A percentile compares a stretch with the other conserved stretches of the same genome.
Evolutionary conservation across 2,329 filamentous ascomycete genomes (phyloP).

Genomic region (Colletotrichum brevisporum): DNA sequence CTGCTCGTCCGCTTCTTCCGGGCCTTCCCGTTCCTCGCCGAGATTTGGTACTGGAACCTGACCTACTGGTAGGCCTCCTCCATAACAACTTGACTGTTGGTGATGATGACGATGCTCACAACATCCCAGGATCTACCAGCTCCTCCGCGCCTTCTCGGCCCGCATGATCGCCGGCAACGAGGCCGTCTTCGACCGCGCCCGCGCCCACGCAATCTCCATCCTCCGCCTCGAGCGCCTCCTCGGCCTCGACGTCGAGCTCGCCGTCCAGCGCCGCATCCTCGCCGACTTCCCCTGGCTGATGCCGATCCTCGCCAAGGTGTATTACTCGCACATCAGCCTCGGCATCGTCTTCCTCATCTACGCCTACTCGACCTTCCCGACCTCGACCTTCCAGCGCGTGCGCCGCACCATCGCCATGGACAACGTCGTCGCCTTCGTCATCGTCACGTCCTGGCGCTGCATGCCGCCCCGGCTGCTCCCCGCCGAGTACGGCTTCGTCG

Average conservation of each 20-base stretch:
- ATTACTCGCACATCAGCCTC: conserved; percentile 62
- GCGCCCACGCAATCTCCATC: conserved; percentile 56
- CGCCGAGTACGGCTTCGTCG: conserved; percentile 60
- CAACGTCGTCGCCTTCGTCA: conserved; percentile 63
- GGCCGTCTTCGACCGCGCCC: conserved; percentile 53
- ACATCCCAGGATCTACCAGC: conserved; percentile 56
- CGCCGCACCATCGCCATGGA: conserved; percentile 63
- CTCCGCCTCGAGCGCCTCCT: conserved; percentile 54
- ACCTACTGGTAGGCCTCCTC: conserved; percentile 49
- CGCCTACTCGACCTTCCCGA: conserved; percentile 60
- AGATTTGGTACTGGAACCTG: conserved; percentile 55
- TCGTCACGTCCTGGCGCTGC: conserved; percentile 63
- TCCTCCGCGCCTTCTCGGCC: conserved; percentile 58
- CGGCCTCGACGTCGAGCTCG: conserved; percentile 56
- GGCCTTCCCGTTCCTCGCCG: conserved; percentile 50
- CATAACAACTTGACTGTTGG: not conserved
- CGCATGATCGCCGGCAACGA: conserved; percentile 55
- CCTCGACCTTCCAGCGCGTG: conserved; percentile 55
- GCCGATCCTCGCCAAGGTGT: conserved; percentile 56
- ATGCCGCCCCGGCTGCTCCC: conserved; percentile 64
- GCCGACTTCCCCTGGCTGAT: conserved; percentile 53
- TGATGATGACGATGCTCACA: no score
- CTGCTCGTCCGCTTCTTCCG: conserved; percentile 47
- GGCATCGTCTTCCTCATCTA: conserved; percentile 63
- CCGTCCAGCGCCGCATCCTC: conserved; percentile 57